Evolutionary conservation across 148 eudicot species (phyloP), one percentile per base, ranked within the genome.

Genomic region (Tetragonia tetragonoides): DNA sequence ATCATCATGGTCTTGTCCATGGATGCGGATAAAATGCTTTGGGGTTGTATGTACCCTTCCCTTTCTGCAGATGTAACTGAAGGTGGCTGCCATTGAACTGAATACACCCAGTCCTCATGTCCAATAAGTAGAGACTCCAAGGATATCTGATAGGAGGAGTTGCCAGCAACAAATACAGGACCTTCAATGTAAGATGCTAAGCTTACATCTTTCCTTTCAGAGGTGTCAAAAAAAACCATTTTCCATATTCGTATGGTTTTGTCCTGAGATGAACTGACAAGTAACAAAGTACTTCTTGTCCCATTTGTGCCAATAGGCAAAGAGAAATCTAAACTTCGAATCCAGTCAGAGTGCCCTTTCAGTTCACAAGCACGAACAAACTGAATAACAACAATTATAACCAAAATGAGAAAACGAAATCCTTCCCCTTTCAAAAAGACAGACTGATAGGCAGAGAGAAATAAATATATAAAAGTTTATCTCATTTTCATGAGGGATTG

Each of bases 1-100:
- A 95, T 91, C 99, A 95, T 92, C 97, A 95, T 95, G 53, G 99
- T 95, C 84, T 95, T 95, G 73, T 95, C 99, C 97, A 95, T 95
- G 40, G 99, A 95, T 18, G 99, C 94, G 56, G 99, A 95, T 72
- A 95, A 88, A 77, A 95, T 89, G 85, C 92, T 88, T 77, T 85
- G 90, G 20, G 89, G 90, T 73, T 92, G 99, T 74, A 78, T 64
- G 69, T 68, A 95, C 49, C 81, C 87, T 24, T 37, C 67, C 15
- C 74, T 81, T 24, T 92, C 87, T 4, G 63, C 17, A 11, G 88
- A 84, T 41, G 85, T 83, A 75, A 54, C 46, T 61, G 76, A 73
- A 66, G 97, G 97, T 42, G 99, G 96, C 72, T 95, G 91, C 99
- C 99, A 95, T 84, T 89, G 89, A 67, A 95, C 97, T 62, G 97